phyloP scores from a whole-genome alignment of 306 rosid genomes.

The Acmispon strigosus region DNA sequence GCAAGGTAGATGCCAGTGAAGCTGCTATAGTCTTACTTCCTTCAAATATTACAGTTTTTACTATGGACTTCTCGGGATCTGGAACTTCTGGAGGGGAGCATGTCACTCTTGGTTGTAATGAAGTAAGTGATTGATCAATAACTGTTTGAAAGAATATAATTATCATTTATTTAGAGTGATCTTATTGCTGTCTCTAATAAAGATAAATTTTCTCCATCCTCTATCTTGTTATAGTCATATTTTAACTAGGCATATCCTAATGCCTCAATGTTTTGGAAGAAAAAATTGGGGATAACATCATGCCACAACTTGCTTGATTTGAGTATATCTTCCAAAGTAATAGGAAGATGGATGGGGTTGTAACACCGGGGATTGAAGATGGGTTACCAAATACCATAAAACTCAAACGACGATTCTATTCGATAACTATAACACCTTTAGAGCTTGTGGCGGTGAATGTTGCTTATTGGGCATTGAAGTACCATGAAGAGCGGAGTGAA shows the following conservation, averaged over 20 bases:
- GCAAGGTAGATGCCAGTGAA: constrained; percentile 96
- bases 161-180: background rate
- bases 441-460: background rate
- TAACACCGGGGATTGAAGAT: no score
- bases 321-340: no score
- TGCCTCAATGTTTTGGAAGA: no score
- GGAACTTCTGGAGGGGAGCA: constrained; percentile 96
- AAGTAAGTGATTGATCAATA: constrained; percentile 50
- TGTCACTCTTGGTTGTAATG: constrained; percentile 92
- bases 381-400: background rate
- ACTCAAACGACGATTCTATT: background rate
- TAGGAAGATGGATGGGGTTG: no score
- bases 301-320: background rate
- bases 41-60: constrained; percentile 89
- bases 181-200: background rate
- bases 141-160: constrained; percentile 11
- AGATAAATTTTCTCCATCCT: background rate
- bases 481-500: background rate
- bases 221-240: background rate
- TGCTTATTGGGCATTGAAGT: background rate
- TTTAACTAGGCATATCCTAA: background rate
- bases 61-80: constrained; percentile 94
- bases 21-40: constrained; percentile 91
- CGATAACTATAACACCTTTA: background rate
- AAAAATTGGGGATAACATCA: no score